These are phyloP conservation scores for Hirsutella thompsonii DNA, from an alignment of 2,329 filamentous ascomycete species.

Conservation along the genomic window DNA sequence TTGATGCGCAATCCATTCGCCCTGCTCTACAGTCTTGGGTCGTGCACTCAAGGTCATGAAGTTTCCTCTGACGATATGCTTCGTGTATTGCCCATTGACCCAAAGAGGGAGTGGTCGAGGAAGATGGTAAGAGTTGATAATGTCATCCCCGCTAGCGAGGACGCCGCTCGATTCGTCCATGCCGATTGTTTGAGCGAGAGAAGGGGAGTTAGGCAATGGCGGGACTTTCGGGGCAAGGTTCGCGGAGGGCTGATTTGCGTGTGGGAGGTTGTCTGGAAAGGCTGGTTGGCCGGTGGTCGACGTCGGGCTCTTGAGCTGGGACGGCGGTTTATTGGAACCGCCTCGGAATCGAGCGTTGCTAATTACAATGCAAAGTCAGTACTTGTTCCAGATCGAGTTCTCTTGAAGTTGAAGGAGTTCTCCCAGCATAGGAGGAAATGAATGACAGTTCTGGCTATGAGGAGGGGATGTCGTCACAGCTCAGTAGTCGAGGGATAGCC, in stretches of 20 bases:
- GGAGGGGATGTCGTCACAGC: too few relatives aligned
- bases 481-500: too few relatives aligned
- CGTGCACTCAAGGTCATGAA: slow-evolving; percentile 92
- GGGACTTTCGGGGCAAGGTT: slow-evolving; percentile 45
- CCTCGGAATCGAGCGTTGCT: slow-evolving; percentile 48
- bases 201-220: slow-evolving; percentile 49
- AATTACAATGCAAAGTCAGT: slow-evolving; percentile 13
- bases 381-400: too few relatives aligned
- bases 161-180: slow-evolving; percentile 47
- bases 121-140: slow-evolving; percentile 48
- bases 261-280: slow-evolving; percentile 31
- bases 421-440: too few relatives aligned
- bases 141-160: slow-evolving; percentile 36
- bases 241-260: slow-evolving; percentile 36
- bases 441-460: too few relatives aligned
- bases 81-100: slow-evolving; percentile 63
- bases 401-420: not conserved
- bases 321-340: slow-evolving; percentile 36
- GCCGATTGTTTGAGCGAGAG: slow-evolving; percentile 53
- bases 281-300: slow-evolving; percentile 33
- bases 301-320: slow-evolving; percentile 38
- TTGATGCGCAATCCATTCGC: slow-evolving; percentile 94
- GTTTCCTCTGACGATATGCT: slow-evolving; percentile 90
- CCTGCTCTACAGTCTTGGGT: slow-evolving; percentile 84
- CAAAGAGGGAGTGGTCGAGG: slow-evolving; percentile 58